Conservation (phyloP, 2,329 filamentous ascomycete species). For the Arthrocladium fulminans region DNA sequence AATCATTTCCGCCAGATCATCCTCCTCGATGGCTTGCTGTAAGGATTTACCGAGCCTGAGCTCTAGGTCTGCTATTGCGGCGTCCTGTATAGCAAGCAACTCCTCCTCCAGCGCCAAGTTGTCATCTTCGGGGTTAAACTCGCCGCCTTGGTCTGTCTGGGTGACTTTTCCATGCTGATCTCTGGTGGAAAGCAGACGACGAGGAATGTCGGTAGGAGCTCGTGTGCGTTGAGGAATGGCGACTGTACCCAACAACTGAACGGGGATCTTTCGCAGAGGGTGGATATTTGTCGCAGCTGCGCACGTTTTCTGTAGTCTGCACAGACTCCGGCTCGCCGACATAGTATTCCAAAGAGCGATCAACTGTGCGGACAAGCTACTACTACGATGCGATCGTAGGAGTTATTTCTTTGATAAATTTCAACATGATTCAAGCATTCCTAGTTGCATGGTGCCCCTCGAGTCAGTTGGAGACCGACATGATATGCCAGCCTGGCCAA, state of each 20-base stretch:
- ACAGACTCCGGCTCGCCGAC: constrained; percentile 1
- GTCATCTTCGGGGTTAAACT: not conserved
- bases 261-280: not conserved
- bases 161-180: not conserved
- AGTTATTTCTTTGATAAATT: too few relatives aligned
- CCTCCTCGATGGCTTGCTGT: constrained; percentile 17
- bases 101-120: constrained; percentile 5
- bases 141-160: not conserved
- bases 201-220: not conserved
- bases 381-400: too few relatives aligned
- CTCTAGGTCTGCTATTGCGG: constrained; percentile 14
- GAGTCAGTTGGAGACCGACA: too few relatives aligned
- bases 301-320: not conserved
- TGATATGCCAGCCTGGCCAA: too few relatives aligned
- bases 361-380: too few relatives aligned
- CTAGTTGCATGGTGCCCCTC: too few relatives aligned
- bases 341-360: not conserved
- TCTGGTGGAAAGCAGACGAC: not conserved
- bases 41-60: constrained; percentile 14
- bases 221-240: not conserved
- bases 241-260: not conserved
- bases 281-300: not conserved
- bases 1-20: constrained; percentile 5
- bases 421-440: too few relatives aligned
- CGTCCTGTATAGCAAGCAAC: constrained; percentile 11